phyloP scores from a whole-genome alignment of 495 filamentous ascomycete genomes.

The Corynascus novoguineensis region DNA sequence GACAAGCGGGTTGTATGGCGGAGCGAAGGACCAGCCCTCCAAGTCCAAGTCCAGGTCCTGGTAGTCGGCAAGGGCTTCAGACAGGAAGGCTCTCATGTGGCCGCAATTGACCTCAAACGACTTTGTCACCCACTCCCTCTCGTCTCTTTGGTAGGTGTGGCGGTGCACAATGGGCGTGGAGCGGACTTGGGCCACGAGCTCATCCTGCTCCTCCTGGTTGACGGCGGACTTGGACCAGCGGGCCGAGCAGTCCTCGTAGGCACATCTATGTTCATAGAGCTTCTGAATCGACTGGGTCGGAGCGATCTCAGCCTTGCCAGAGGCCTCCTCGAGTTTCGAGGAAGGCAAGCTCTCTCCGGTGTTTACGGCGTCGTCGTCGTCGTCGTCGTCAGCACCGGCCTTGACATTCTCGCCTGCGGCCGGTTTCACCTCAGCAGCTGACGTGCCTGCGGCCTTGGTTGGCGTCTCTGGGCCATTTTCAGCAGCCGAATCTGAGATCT shows the following conservation, averaged over 20 bases:
- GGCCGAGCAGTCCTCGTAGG: slow-evolving; percentile 1
- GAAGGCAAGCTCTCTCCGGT: background rate
- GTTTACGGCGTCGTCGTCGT: background rate
- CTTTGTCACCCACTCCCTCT: slow-evolving; percentile 21
- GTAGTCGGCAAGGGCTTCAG: slow-evolving; percentile 46
- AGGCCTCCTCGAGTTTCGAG: background rate
- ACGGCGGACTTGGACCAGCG: slow-evolving; percentile 20
- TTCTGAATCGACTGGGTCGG: background rate
- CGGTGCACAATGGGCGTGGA: slow-evolving; percentile 25
- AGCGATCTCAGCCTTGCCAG: background rate
- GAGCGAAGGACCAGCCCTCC: slow-evolving; percentile 47
- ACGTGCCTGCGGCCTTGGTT: background rate
- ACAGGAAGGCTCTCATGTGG: slow-evolving; percentile 37
- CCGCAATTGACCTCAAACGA: slow-evolving; percentile 24
- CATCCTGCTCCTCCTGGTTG: slow-evolving; percentile 10
- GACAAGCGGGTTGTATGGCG: slow-evolving; percentile 52
- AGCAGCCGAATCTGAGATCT: background rate
- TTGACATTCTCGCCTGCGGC: background rate
- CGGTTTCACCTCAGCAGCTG: too few relatives aligned
- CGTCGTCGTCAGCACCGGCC: background rate
- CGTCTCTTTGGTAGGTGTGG: background rate
- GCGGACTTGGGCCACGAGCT: slow-evolving; percentile 6
- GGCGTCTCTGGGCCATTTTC: background rate
- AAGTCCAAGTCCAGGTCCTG: slow-evolving; percentile 49
- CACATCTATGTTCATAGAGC: slow-evolving; percentile 15